A percentile compares a stretch with the other conserved stretches of the same genome.
phyloP scores from a whole-genome alignment of 2,329 filamentous ascomycete genomes.

The Anthostomella pinea region DNA sequence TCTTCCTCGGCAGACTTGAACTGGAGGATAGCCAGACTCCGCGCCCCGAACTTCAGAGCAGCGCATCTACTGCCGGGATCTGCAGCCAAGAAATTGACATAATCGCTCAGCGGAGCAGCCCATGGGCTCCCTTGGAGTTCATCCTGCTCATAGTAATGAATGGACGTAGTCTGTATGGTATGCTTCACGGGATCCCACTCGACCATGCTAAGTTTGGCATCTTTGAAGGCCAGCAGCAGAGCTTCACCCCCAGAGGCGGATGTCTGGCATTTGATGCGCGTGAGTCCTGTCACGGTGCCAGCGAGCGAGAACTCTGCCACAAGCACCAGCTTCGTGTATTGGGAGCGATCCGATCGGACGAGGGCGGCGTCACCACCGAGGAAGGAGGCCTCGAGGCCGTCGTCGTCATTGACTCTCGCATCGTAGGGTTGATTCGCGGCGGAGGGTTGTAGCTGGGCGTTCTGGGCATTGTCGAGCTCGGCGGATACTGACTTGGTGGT shows the following conservation, averaged over 20 bases:
- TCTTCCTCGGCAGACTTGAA: slow-evolving; percentile 86
- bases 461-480: slow-evolving; percentile 52
- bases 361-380: slow-evolving; percentile 61
- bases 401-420: slow-evolving; percentile 54
- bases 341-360: slow-evolving; percentile 59
- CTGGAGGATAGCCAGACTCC: slow-evolving; percentile 88
- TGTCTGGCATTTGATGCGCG: slow-evolving; percentile 68
- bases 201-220: slow-evolving; percentile 88
- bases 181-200: slow-evolving; percentile 87
- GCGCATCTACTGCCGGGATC: slow-evolving; percentile 93
- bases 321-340: slow-evolving; percentile 76
- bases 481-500: slow-evolving; percentile 64
- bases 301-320: slow-evolving; percentile 80
- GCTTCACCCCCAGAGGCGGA: slow-evolving; percentile 80
- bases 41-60: slow-evolving; percentile 84
- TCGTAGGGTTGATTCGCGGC: slow-evolving; percentile 49
- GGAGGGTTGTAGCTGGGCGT: slow-evolving; percentile 35
- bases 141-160: slow-evolving; percentile 97
- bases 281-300: slow-evolving; percentile 81
- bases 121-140: slow-evolving; percentile 81
- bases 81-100: slow-evolving; percentile 77
- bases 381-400: slow-evolving; percentile 65
- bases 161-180: slow-evolving; percentile 81
- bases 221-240: slow-evolving; percentile 78
- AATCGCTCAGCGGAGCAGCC: slow-evolving; percentile 71